Evolutionary conservation across 176 grass and related monocot genomes (phyloP).

Genomic region (Thinopyrum elongatum): DNA sequence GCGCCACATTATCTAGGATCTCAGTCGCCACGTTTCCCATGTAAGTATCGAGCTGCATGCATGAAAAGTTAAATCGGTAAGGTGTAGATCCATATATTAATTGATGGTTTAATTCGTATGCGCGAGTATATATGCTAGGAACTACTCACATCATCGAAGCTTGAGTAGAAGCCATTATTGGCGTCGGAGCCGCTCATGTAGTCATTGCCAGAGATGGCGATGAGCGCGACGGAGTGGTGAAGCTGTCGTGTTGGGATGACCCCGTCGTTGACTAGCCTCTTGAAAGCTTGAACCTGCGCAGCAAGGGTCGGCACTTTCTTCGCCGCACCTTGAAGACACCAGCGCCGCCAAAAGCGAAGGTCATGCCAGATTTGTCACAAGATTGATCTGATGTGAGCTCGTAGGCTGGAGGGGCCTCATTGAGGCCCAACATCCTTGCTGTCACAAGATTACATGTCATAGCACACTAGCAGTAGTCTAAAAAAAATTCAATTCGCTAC

Average conservation of each 20-base stretch:
- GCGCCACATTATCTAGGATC: not conserved
- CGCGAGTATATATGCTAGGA: too few species aligned
- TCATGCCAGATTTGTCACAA: conserved; percentile 35
- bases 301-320: not conserved
- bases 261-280: not conserved
- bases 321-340: conserved; percentile 17
- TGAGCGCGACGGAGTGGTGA: conserved; percentile 2
- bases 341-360: conserved; percentile 36
- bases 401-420: not conserved
- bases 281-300: not conserved
- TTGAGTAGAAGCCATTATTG: not conserved
- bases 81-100: not conserved
- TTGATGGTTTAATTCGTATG: not conserved
- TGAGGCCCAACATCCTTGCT: conserved; percentile 20
- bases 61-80: not conserved
- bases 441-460: too few species aligned
- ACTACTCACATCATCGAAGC: not conserved
- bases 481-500: too few species aligned
- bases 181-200: not conserved
- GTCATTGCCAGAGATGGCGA: conserved; percentile 40
- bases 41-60: not conserved
- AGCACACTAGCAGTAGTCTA: too few species aligned
- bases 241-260: not conserved
- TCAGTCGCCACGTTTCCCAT: not conserved
- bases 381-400: too few species aligned